Evolutionary conservation across 352 stramenopile species (phyloP).

Genomic region (Phytophthora tubulina): DNA sequence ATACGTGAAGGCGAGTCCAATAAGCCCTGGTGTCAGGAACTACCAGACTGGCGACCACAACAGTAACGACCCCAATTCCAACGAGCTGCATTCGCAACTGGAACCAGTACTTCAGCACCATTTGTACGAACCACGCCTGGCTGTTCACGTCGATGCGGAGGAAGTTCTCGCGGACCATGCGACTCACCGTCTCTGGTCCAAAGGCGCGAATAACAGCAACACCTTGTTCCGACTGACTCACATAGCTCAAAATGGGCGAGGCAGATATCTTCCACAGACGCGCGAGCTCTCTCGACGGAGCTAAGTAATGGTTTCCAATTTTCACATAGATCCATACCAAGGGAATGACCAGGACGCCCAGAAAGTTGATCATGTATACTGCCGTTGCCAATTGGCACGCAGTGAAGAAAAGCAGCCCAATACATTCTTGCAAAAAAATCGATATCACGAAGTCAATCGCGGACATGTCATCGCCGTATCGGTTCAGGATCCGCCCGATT

Average conservation of each 20-base stretch:
- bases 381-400: conserved; percentile 81
- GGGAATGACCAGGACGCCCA: conserved; percentile 79
- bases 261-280: conserved; percentile 48
- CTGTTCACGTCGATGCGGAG: conserved; percentile 44
- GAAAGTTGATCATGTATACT: conserved; percentile 76
- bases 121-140: conserved; percentile 38
- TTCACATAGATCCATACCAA: conserved; percentile 86
- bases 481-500: conserved; percentile 89
- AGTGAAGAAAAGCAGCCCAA: conserved; percentile 75
- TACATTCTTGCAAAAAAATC: conserved; percentile 41
- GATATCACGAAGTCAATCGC: conserved; percentile 84
- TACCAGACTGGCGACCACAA: conserved; percentile 54
- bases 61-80: conserved; percentile 45
- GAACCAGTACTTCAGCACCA: conserved; percentile 54
- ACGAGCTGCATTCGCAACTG: conserved; percentile 59
- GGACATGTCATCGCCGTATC: conserved; percentile 91
- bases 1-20: conserved; percentile 90
- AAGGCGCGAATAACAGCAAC: conserved; percentile 53
- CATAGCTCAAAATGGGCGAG: conserved; percentile 55
- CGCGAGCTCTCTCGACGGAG: conserved; percentile 49
- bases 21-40: conserved; percentile 68
- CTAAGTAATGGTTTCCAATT: conserved; percentile 48
- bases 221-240: conserved; percentile 44
- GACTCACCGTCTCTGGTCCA: conserved; percentile 30
- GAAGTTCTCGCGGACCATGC: conserved; percentile 41